Evolutionary conservation across 192 early-diverging fungal species (phyloP), one percentile per base, ranked within the genome.

Genomic region (Hyaloraphidium curvatum): DNA sequence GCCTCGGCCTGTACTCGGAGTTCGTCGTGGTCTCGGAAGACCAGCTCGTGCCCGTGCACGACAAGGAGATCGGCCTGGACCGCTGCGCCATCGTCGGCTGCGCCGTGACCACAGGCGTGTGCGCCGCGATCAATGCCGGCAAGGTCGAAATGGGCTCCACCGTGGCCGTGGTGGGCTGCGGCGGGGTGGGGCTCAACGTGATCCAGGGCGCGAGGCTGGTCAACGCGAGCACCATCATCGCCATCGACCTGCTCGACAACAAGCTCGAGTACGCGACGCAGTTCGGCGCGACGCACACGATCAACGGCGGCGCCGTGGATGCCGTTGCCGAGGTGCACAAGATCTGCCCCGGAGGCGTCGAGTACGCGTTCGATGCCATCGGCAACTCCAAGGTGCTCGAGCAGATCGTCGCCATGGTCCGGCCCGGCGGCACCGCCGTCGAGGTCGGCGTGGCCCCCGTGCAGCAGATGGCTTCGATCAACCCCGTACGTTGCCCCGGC

Each of bases 181-280:
- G 93, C n/a, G 86, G 87, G 30, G 89, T 97, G 30, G 93, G 93
- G 16, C 67, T 97, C 52, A 79, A 79, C 40, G 88, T 85, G 41
- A 71, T 88, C 35, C 91, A 95, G 67, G 93, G 91, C 48, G 83
- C 86, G 1, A 75, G 9, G 19, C 43, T 48, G 17, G 25, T 22
- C 23, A 48, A 25, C 23, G 43, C 43, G 23, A 25, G 43, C 7
- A 48, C 76, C 31, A 91, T 97, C 58, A 88, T 94, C 67, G 93
- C 76, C 27, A 67, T 97, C 35, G 93, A 97, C 67, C 19, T 30
- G 14, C 30, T 53, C 31, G 30, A 14, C 2, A 13, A 11, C 30
- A 13, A 30, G 22, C 3, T 59, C 7, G 43, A 31, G 4, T 5
- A 50, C 13, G 75, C 75, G 26, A 69, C 69, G 58, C 70, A 83